Conservation (phyloP, 768 basidiomycete genomes). For the Tricholoma flavovirens region DNA sequence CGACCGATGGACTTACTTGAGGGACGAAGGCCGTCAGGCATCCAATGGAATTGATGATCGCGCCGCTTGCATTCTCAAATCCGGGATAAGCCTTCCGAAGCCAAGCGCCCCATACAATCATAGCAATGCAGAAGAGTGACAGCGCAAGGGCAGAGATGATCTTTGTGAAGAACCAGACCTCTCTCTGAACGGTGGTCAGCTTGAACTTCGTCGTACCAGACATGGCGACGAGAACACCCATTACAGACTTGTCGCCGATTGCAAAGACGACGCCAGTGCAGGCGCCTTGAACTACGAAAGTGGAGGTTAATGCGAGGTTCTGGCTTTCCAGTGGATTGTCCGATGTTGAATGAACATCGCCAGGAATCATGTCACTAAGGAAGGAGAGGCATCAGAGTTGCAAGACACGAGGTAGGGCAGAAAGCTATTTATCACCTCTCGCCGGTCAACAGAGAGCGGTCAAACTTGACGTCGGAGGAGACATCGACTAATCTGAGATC, state of each 20-base stretch:
- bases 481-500: slow-evolving; percentile 60
- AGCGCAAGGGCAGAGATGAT: slow-evolving; percentile 33
- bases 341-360: slow-evolving; percentile 26
- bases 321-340: slow-evolving; percentile 28
- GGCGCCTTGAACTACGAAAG: not conserved
- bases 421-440: slow-evolving; percentile 32
- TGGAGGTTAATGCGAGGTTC: not conserved
- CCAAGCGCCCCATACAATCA: not conserved
- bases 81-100: not conserved
- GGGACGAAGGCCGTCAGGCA: not conserved
- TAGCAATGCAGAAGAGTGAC: not conserved
- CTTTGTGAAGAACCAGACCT: slow-evolving; percentile 43
- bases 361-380: slow-evolving; percentile 12
- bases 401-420: not conserved
- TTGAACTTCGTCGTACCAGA: not conserved
- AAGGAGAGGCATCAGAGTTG: not conserved
- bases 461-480: slow-evolving; percentile 53
- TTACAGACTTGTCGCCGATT: not conserved
- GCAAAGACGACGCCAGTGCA: slow-evolving; percentile 1
- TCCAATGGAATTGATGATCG: not conserved
- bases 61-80: not conserved
- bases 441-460: slow-evolving; percentile 61
- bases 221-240: not conserved
- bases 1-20: not conserved
- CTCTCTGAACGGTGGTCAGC: not conserved